A percentile compares a stretch with the other conserved stretches of the same genome.
phyloP scores from a whole-genome alignment of 768 basidiomycete genomes.

The Phaeotremella skinneri region DNA sequence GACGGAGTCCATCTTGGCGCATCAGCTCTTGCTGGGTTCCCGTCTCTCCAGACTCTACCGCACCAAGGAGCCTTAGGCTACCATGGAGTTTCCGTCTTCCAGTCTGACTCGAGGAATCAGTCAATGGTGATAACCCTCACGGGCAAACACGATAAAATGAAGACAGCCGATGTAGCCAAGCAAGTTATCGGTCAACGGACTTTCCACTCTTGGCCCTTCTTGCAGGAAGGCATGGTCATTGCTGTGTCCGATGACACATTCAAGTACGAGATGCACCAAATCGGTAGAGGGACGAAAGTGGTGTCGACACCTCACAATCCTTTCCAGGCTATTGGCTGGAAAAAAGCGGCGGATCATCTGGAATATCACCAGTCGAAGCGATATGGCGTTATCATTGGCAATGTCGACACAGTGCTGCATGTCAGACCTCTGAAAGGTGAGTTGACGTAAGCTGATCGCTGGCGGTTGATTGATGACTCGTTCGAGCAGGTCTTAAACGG shows the following conservation, averaged over 20 bases:
- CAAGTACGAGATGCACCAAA: conserved; percentile 65
- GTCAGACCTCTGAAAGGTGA: conserved; percentile 86
- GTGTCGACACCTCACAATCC: conserved; percentile 71
- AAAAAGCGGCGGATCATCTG: conserved; percentile 72
- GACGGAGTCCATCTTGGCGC: conserved; percentile 84
- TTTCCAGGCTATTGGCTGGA: conserved; percentile 71
- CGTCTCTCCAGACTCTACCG: conserved; percentile 85
- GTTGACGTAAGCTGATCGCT: conserved; percentile 17
- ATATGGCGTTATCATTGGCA: conserved; percentile 78
- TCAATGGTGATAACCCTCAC: conserved; percentile 86
- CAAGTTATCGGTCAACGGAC: conserved; percentile 72
- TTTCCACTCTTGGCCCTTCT: conserved; percentile 89
- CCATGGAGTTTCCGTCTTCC: conserved; percentile 92
- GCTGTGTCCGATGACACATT: conserved; percentile 82
- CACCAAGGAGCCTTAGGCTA: conserved; percentile 70
- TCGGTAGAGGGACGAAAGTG: conserved; percentile 50
- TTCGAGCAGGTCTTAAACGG: conserved; percentile 71
- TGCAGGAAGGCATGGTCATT: conserved; percentile 84
- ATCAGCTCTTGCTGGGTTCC: conserved; percentile 89
- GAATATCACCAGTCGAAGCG: conserved; percentile 85
- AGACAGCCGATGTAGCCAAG: conserved; percentile 69
- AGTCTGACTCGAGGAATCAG: conserved; percentile 82
- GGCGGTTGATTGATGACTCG: not conserved
- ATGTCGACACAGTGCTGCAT: conserved; percentile 76
- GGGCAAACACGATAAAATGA: conserved; percentile 67